Base-by-base conservation (phyloP, 106 monocot species). In the Dendrobium nobile region DNA sequence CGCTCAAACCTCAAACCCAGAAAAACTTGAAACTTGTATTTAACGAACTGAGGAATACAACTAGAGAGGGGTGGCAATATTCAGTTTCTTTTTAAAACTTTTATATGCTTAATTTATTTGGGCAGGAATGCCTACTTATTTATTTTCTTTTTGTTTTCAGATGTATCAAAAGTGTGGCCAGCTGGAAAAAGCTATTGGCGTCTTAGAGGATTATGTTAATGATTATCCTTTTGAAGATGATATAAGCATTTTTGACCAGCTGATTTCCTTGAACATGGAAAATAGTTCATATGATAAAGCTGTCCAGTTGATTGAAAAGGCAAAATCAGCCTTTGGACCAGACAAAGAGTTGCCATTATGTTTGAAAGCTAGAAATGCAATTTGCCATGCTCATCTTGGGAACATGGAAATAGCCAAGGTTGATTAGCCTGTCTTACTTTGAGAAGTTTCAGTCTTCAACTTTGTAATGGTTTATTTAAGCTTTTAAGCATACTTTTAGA, bases 361-460 rank as follows among this genome's bases (percentile, higher is more conserved):
- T 79, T 64, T 95, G 61, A 79, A 87, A 77, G 83, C 86, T 47
- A 95, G 94, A 77, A 82, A 72, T 43, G 92, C 82, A 80, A 68
- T 99, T 78, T 95, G 99, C 82, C 84, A 85, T 79, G 91, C 91
- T 67, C 82, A 87, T 85, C 88, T 95, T 80, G 93, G 95, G 79
- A 91, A 93, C 79, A 80, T 90, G 81, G 86, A 89, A 68, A 78
- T 90, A 81, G 83, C 93, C 28, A 83, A 95, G 99, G 95, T 98
- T 80, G 74, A 58, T 81, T 45, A 55, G 43, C 72, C 27, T 18
- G 40, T 80, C 22, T 77, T 40, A 61, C 45, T 61, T 65, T 79
- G 58, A 27, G 41, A 61, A 27, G 28, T 26, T n/a, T 59, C 75
- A 28, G 24, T 44, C 31, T 56, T 74, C 2, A 74, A 44, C 41